Evolutionary conservation across 257 asterid genomes (phyloP).

Genomic region (Fraxinus cuspidata): DNA sequence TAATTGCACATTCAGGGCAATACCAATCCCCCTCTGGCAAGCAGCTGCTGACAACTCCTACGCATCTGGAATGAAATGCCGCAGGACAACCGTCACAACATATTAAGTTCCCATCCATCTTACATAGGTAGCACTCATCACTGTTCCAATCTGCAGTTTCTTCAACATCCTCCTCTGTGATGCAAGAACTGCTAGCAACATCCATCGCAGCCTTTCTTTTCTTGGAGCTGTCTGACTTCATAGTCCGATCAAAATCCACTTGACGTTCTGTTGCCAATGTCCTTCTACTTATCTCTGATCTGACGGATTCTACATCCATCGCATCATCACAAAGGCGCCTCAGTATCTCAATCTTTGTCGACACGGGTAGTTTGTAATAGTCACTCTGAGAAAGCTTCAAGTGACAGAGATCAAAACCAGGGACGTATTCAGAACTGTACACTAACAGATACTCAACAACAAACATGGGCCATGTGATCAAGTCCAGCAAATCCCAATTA

Average conservation of each 20-base stretch:
- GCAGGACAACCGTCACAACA: constrained; percentile 99
- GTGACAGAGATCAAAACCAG: constrained; percentile 58
- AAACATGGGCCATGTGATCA: constrained; percentile 94
- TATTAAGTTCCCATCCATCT: constrained; percentile 90
- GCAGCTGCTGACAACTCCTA: constrained; percentile 73
- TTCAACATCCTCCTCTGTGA: constrained; percentile 59
- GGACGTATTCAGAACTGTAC: constrained; percentile 65
- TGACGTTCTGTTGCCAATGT: constrained; percentile 50
- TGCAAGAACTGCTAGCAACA: constrained; percentile 59
- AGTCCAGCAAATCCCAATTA: constrained; percentile 90
- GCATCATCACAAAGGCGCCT: constrained; percentile 90
- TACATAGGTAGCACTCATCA: constrained; percentile 96
- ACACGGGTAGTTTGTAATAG: constrained; percentile 66
- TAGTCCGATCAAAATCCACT: constrained; percentile 50
- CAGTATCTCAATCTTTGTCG: constrained; percentile 77
- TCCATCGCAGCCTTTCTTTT: constrained; percentile 56
- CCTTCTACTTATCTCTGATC: constrained; percentile 76
- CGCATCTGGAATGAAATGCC: constrained; percentile 93
- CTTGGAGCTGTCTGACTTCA: constrained; percentile 47
- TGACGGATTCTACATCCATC: constrained; percentile 68
- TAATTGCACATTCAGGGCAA: constrained; percentile 91
- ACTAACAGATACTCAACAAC: constrained; percentile 75
- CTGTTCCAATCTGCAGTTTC: constrained; percentile 70
- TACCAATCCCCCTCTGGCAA: constrained; percentile 99
- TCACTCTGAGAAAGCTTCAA: constrained; percentile 58